phyloP scores from a whole-genome alignment of 805 yeast genomes.

The Ogataea nitratoaversa region DNA sequence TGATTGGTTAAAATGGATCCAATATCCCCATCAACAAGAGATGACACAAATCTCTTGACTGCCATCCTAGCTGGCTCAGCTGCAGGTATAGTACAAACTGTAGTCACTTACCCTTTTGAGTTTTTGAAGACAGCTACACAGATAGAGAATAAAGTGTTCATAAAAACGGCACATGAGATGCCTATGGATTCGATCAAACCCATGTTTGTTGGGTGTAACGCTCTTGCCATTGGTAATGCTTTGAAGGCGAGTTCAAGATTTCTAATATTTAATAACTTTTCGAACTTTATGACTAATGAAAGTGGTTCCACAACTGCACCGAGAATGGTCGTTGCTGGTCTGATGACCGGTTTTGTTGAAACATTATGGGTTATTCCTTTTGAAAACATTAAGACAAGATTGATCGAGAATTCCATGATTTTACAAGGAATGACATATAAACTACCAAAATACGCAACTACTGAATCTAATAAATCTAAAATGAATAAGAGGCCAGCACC shows the following conservation, averaged over 20 bases:
- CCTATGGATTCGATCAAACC: conserved; percentile 30
- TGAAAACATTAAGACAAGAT: conserved; percentile 75
- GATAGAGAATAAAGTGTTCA: conserved; percentile 39
- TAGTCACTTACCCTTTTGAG: conserved; percentile 69
- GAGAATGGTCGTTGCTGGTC: conserved; percentile 76
- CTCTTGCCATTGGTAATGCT: conserved; percentile 70
- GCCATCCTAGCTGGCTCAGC: conserved; percentile 58
- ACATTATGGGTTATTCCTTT: conserved; percentile 84
- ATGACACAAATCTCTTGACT: conserved; percentile 43
- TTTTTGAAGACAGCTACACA: conserved; percentile 63
- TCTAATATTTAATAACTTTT: conserved; percentile 67
- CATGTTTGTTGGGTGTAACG: conserved; percentile 61
- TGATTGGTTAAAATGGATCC: too few relatives aligned
- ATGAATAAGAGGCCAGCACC: conserved; percentile 12
- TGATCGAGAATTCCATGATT: conserved; percentile 65
- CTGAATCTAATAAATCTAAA: conserved; percentile 19
- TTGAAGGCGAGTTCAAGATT: conserved; percentile 72
- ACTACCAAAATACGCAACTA: conserved; percentile 18
- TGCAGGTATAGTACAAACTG: conserved; percentile 60
- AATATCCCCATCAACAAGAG: conserved; percentile 15
- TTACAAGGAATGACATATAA: conserved; percentile 24
- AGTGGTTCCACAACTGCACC: conserved; percentile 70
- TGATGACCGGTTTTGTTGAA: conserved; percentile 79
- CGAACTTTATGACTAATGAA: conserved; percentile 60
- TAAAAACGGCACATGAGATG: conserved; percentile 30